Percentiles rank a stretch among this genome's conserved stretches.
phyloP scores from a whole-genome alignment of 2,329 filamentous ascomycete genomes.

The Keithomyces neogunnii region DNA sequence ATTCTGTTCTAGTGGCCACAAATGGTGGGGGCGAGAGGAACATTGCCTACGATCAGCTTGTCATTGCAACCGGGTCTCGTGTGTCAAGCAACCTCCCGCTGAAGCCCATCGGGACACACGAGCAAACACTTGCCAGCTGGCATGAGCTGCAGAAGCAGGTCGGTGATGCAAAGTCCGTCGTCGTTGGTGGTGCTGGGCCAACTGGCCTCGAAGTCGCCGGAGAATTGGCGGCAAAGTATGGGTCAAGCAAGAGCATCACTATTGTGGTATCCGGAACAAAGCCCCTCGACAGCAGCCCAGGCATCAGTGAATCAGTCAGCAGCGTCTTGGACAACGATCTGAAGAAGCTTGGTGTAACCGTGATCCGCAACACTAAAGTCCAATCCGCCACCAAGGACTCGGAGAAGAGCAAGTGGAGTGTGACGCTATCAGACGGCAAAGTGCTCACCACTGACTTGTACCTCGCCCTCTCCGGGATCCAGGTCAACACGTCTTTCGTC shows the following conservation, averaged over 20 bases:
- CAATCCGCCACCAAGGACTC: background rate
- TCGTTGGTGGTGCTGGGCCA: constrained; percentile 28
- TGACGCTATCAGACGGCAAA: constrained; percentile 23
- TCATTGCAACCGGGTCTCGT: constrained; percentile 45
- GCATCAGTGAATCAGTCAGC: no score
- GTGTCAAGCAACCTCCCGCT: constrained; percentile 32
- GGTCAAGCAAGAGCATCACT: constrained; percentile 9
- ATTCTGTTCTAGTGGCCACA: constrained; percentile 27
- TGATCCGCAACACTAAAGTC: no score
- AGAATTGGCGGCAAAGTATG: constrained; percentile 22
- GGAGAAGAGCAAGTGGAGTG: constrained; percentile 6
- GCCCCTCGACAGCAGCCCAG: no score
- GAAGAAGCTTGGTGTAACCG: no score
- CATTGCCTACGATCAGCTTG: constrained; percentile 40
- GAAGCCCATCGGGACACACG: constrained; percentile 37
- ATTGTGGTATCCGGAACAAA: no score
- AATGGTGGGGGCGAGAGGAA: constrained; percentile 20
- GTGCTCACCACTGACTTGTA: constrained; percentile 27
- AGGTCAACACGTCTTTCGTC: constrained; percentile 33
- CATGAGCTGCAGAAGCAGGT: constrained; percentile 18
- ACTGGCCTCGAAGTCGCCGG: constrained; percentile 30
- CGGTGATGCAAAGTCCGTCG: constrained; percentile 19
- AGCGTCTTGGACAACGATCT: no score
- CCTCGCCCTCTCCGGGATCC: constrained; percentile 35
- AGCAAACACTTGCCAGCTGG: constrained; percentile 30